Evolutionary conservation across 495 filamentous ascomycete genomes (phyloP).

Genomic region (Usnea hakonensis): DNA sequence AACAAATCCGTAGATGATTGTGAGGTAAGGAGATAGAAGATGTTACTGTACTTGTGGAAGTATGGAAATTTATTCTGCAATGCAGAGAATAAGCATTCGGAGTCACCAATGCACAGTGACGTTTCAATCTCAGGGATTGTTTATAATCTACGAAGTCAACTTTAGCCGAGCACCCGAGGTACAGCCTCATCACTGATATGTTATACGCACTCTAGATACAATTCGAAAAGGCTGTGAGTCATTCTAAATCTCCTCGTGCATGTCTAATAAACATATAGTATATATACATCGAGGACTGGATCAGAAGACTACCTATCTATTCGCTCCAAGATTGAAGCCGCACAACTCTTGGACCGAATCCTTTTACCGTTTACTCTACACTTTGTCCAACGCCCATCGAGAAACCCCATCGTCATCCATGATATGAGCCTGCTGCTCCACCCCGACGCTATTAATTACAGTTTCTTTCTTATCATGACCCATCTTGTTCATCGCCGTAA

Average conservation of each 20-base stretch:
- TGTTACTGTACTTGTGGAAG: too few relatives aligned
- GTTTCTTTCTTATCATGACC: constrained; percentile 24
- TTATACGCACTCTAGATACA: too few relatives aligned
- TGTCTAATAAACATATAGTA: too few relatives aligned
- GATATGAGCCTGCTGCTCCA: constrained; percentile 40
- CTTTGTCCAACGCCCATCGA: constrained; percentile 33
- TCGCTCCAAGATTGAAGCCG: not conserved
- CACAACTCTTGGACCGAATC: not conserved
- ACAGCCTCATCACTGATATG: too few relatives aligned
- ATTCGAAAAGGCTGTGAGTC: too few relatives aligned
- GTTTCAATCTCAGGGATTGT: not conserved
- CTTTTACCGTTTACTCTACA: not conserved
- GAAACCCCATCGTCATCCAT: constrained; percentile 38
- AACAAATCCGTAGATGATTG: not conserved
- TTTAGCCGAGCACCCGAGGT: too few relatives aligned
- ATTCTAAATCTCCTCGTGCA: too few relatives aligned
- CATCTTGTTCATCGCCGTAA: not conserved
- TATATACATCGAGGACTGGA: not conserved
- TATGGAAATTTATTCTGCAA: too few relatives aligned
- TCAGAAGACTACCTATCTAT: not conserved
- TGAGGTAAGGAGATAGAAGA: too few relatives aligned
- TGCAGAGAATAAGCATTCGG: too few relatives aligned
- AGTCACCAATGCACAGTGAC: not conserved
- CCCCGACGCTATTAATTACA: constrained; percentile 29
- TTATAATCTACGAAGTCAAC: too few relatives aligned